Evolutionary conservation across 345 rosid genomes (phyloP).

Genomic region (Hypericum perforatum): DNA sequence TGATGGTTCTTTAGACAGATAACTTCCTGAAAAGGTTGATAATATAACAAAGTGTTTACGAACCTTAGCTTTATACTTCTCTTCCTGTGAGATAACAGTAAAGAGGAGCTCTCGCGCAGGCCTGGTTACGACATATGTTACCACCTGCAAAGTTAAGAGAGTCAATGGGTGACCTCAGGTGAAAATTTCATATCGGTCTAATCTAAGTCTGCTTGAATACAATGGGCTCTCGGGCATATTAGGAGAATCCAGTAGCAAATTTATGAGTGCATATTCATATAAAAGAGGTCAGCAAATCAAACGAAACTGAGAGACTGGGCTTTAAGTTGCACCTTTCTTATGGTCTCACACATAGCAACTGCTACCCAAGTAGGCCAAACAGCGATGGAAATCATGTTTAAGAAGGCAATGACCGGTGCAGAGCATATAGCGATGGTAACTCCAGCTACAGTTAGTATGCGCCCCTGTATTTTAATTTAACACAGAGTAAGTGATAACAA

Average conservation of each 20-base stretch:
- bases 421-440: slow-evolving; percentile 68
- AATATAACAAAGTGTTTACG: slow-evolving; percentile 1
- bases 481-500: slow-evolving; percentile 1
- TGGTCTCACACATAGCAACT: slow-evolving; percentile 74
- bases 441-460: slow-evolving; percentile 76
- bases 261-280: not conserved
- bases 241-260: not conserved
- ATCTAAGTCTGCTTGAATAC: not conserved
- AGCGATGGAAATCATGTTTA: slow-evolving; percentile 62
- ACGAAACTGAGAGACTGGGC: not conserved
- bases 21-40: too few relatives aligned
- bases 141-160: slow-evolving; percentile 40
- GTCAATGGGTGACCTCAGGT: not conserved
- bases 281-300: not conserved
- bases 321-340: slow-evolving; percentile 54
- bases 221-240: not conserved
- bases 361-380: slow-evolving; percentile 84
- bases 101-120: slow-evolving; percentile 92
- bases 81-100: slow-evolving; percentile 84
- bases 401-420: slow-evolving; percentile 63
- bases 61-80: slow-evolving; percentile 94
- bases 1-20: too few relatives aligned
- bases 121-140: slow-evolving; percentile 73
- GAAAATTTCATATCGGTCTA: not conserved
- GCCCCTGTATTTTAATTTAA: slow-evolving; percentile 42